These are phyloP conservation scores for Porodaedalea pini DNA, from an alignment of 1,284 basidiomycete species.

Conservation along the genomic window DNA sequence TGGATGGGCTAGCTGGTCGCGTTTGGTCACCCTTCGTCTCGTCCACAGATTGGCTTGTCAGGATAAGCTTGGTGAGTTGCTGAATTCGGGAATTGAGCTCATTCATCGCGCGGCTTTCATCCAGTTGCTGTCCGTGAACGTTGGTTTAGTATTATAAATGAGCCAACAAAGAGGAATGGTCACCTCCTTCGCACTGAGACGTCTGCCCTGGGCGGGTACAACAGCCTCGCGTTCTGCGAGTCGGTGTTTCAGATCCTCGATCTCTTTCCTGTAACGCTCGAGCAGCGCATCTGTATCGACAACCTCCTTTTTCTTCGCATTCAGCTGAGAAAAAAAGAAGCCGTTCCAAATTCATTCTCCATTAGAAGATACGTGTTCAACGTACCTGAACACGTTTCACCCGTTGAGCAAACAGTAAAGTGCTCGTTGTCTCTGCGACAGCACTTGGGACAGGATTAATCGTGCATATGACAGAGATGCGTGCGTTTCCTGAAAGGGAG, in stretches of 20 bases:
- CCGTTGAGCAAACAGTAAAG: slow-evolving; percentile 83
- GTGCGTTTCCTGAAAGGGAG: slow-evolving; percentile 89
- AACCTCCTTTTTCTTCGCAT: slow-evolving; percentile 90
- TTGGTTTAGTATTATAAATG: slow-evolving; percentile 9
- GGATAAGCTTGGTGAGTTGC: slow-evolving; percentile 82
- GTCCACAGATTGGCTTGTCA: slow-evolving; percentile 79
- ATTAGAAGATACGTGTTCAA: neutral
- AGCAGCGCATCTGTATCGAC: slow-evolving; percentile 91
- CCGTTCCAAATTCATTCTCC: neutral
- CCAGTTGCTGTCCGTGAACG: slow-evolving; percentile 54
- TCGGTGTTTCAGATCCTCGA: slow-evolving; percentile 75
- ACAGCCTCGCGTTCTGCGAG: slow-evolving; percentile 60
- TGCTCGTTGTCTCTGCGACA: slow-evolving; percentile 80
- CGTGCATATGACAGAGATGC: slow-evolving; percentile 95
- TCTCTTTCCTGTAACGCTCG: slow-evolving; percentile 87
- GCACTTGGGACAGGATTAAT: slow-evolving; percentile 79
- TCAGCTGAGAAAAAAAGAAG: slow-evolving; percentile 47
- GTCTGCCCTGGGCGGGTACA: slow-evolving; percentile 47
- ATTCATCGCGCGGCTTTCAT: slow-evolving; percentile 75
- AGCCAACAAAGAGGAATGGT: slow-evolving; percentile 10
- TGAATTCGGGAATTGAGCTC: slow-evolving; percentile 79
- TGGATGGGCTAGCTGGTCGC: slow-evolving; percentile 73
- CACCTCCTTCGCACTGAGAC: slow-evolving; percentile 70
- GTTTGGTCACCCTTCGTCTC: slow-evolving; percentile 64
- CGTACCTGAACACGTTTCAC: slow-evolving; percentile 76